Conservation (phyloP, 768 basidiomycete genomes). For the Coprinopsis cinerea region DNA sequence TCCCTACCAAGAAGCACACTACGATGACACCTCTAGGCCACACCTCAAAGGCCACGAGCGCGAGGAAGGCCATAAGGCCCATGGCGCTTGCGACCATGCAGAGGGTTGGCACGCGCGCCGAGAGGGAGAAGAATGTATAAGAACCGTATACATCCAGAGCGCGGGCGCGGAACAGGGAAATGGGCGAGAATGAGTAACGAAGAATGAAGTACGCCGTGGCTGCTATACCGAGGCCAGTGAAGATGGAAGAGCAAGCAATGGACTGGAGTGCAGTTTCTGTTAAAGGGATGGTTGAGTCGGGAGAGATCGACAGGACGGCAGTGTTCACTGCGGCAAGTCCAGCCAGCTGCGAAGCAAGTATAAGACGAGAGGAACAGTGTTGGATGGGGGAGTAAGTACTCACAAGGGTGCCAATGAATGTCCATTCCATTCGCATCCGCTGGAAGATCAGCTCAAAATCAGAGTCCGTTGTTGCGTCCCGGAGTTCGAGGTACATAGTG, state of each 20-base stretch:
- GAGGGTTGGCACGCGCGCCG: constrained; percentile 56
- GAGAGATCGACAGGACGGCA: constrained; percentile 58
- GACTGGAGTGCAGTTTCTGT: constrained; percentile 40
- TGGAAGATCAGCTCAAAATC: constrained; percentile 46
- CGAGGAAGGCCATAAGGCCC: constrained; percentile 56
- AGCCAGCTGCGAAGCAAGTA: constrained; percentile 36
- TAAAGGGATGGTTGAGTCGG: constrained; percentile 45
- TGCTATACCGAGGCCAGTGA: constrained; percentile 60
- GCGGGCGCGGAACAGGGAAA: constrained; percentile 26
- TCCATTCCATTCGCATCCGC: constrained; percentile 57
- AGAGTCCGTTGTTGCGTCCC: constrained; percentile 37
- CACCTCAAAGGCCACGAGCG: constrained; percentile 53
- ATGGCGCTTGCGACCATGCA: constrained; percentile 52
- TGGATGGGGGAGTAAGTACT: constrained; percentile 16
- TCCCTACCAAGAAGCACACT: constrained; percentile 51
- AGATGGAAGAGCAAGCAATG: constrained; percentile 51
- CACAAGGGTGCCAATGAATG: constrained; percentile 56
- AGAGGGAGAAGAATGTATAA: constrained; percentile 66
- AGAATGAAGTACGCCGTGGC: constrained; percentile 64
- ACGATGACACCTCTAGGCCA: constrained; percentile 61
- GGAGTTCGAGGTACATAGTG: constrained; percentile 52
- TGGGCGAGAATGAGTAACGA: constrained; percentile 37
- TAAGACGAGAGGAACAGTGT: background rate
- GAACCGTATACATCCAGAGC: constrained; percentile 52
- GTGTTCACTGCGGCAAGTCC: constrained; percentile 53